Base-by-base conservation (phyloP, 2,329 filamentous ascomycete genomes). In the Arthrobotrys sinensis region DNA sequence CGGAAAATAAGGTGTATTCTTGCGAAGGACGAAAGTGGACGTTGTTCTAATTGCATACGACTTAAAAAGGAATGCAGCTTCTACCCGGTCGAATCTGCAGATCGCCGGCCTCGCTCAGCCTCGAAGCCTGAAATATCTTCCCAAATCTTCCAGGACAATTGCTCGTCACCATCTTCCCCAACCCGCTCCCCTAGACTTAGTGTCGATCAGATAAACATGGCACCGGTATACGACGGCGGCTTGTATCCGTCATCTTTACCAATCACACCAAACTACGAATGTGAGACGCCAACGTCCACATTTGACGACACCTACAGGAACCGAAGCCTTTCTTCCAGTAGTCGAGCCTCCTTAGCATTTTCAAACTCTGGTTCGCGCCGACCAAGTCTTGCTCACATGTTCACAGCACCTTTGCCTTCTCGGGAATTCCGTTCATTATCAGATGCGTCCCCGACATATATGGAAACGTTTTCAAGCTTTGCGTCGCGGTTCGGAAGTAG, bases 21-120 rank as follows among this genome's bases (percentile, higher is more conserved):
- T 50, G 90, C 92, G 7, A 88, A 89, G 60, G 90, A 91, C 80
- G 93, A 96, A 81, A 83, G 87, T 82, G 90, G 91, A 53, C 91
- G 94, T 80, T 98, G 95, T 85, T 90, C 92, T 80, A 97, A 97
- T 86, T 98, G 95, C 85, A 97, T 97, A 82, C 90, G 94, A 55
- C 86, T 98, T 83, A 96, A 96, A 85, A 97, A 97, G 83, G 93
- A 97, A 80, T 98, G 95, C 85, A 93, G 92, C 83, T 98, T 97
- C 85, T 92, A 91, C 81, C 93, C 94, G 0, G 94, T 97, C 21
- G 94, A 97, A 84, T 84, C 72, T 76, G 80, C 81, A 32, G 81
- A 81, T 65, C 80, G 81, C 38, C 79, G 81, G 57, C 81, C 80
- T 62, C 80, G 81, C 32, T 82, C 81, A 50, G 79, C 80, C 32